These are phyloP conservation scores for Cotoneaster glaucophyllus DNA, from an alignment of 306 rosid genomes.

Conservation along the genomic window DNA sequence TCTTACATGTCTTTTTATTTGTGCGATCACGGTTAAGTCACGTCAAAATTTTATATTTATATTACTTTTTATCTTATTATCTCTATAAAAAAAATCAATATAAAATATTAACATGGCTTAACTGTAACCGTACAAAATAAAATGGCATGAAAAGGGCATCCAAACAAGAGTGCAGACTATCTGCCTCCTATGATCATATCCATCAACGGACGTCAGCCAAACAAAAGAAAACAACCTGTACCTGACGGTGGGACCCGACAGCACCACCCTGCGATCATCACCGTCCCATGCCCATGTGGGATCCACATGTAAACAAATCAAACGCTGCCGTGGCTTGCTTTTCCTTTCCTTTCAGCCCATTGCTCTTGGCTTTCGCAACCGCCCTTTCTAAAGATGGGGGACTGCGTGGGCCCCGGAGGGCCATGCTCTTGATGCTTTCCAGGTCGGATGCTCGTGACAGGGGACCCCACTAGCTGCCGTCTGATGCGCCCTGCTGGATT, in stretches of 20 bases:
- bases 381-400: conserved; percentile 14
- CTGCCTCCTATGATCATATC: no score
- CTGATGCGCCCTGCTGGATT: conserved; percentile 29
- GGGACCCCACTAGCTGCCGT: conserved; percentile 34
- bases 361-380: conserved; percentile 31
- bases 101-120: no score
- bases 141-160: no score
- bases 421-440: conserved; percentile 39
- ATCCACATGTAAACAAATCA: conserved; percentile 19
- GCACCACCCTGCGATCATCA: conserved; percentile 25
- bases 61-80: no score
- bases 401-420: conserved; percentile 35
- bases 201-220: conserved; percentile 23
- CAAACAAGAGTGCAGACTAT: no score
- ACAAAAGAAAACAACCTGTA: conserved; percentile 30
- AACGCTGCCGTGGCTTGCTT: conserved; percentile 37
- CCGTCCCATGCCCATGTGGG: conserved; percentile 24
- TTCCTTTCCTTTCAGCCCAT: conserved; percentile 6
- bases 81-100: no score
- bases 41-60: no score
- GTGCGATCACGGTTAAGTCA: no score
- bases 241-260: conserved; percentile 25
- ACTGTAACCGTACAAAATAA: no score
- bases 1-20: no score
- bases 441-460: conserved; percentile 51